Evolutionary conservation across 2,329 filamentous ascomycete genomes (phyloP), one percentile per base, ranked within the genome.

Genomic region (Botryosphaeria dothidea): DNA sequence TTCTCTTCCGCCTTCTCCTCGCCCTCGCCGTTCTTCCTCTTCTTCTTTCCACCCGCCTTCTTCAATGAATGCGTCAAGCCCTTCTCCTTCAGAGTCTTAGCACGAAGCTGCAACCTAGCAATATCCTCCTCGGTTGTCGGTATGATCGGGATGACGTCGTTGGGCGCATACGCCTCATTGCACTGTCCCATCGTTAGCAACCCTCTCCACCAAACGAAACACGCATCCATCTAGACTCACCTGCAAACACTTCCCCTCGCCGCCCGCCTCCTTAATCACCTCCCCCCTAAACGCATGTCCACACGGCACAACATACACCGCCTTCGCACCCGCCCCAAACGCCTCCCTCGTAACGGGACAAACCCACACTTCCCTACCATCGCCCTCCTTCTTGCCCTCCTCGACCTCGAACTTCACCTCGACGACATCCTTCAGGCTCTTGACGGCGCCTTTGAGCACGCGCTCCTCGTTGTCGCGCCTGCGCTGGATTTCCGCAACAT

Each of bases 241-340:
- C 77, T 84, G 79, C 67, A 87, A 73, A 70, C 87, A 90, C 68
- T 81, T 83, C 68, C 46, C 11, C 9, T 91, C 89, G 2, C 80
- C 84, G 25, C 83, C 83, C n/a, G 96, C 87, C 77, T 95, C 91
- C 69, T 89, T 91, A 69, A 98, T 89, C 7, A 93, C 92, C 62
- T 88, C 88, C 67, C 96, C 93, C 0, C 92, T 90, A 78, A 98
- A 98, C 0, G 92, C 93, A 81, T 99, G 96, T 0, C 95, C 96
- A 72, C 95, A 99, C 0, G 95, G 95, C 4, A 98, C 92, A 2
- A 99, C 73, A 72, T 98, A 99, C 1, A 96, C 92, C 0, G 92
- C 85, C 77, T 90, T 94, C 17, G 90, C 88, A 4, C 84, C 84
- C 0, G 93, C 88, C 0, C 95, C 95, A 25, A 99, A 80, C 75